phyloP scores from a whole-genome alignment of 345 rosid species.

The Populus pruinosa region DNA sequence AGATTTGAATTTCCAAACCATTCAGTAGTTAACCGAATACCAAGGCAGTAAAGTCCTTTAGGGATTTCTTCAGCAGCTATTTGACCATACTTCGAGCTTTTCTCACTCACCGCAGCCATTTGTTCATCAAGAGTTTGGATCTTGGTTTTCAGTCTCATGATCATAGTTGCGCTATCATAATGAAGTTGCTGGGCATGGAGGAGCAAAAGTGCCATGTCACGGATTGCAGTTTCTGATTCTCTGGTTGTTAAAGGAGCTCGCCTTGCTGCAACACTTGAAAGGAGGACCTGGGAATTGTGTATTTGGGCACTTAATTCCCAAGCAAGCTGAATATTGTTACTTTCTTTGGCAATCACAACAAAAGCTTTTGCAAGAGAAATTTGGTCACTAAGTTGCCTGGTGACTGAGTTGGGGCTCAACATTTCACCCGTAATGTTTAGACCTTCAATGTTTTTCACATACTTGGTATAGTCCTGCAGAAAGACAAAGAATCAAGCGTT shows the following conservation, averaged over 20 bases:
- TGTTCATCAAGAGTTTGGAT: constrained; percentile 82
- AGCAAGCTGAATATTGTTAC: constrained; percentile 87
- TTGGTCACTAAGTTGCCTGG: constrained; percentile 85
- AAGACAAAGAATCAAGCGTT: neutral
- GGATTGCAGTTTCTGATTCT: constrained; percentile 73
- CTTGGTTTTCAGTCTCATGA: constrained; percentile 83
- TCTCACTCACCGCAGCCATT: constrained; percentile 60
- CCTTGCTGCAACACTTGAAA: constrained; percentile 73
- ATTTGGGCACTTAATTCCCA: constrained; percentile 97
- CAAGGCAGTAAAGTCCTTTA: constrained; percentile 87
- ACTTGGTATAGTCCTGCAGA: constrained; percentile 47
- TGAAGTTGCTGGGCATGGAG: constrained; percentile 87
- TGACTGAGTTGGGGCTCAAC: constrained; percentile 65
- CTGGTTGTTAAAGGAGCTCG: constrained; percentile 58
- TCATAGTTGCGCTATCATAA: constrained; percentile 91
- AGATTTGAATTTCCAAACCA: constrained; percentile 59
- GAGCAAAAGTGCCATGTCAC: constrained; percentile 80
- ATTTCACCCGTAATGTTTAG: constrained; percentile 81
- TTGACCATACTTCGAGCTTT: constrained; percentile 89
- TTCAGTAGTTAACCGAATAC: constrained; percentile 68
- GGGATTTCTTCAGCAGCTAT: constrained; percentile 97
- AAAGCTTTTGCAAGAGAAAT: constrained; percentile 87
- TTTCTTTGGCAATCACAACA: constrained; percentile 90
- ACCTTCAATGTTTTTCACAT: constrained; percentile 54
- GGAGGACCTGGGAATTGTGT: constrained; percentile 74